These are phyloP conservation scores for Penicillium rolfsii DNA, from an alignment of 2,329 filamentous ascomycete species.

Conservation along the genomic window DNA sequence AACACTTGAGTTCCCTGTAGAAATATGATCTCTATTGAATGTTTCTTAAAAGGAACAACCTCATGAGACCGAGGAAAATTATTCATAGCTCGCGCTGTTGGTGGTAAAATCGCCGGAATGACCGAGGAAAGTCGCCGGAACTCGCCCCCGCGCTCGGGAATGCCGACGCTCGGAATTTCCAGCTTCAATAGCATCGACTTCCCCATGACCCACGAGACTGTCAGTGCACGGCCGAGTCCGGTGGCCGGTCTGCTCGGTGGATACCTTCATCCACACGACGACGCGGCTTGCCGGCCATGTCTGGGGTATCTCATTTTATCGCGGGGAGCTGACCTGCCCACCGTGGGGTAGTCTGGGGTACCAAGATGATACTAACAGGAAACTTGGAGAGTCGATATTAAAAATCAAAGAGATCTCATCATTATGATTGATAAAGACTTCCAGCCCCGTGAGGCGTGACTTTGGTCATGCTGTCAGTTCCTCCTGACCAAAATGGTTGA, in stretches of 20 bases:
- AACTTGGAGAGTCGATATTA: neutral
- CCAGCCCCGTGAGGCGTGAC: too few relatives aligned
- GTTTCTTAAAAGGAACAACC: neutral
- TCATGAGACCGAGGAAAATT: neutral
- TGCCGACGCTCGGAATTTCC: conserved; percentile 19
- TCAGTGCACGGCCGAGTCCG: neutral
- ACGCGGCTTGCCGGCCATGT: neutral
- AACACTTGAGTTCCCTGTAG: neutral
- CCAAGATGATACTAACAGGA: neutral
- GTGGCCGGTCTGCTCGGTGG: neutral
- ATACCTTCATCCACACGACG: neutral
- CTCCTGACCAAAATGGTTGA: neutral
- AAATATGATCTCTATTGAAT: neutral
- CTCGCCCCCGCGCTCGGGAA: conserved; percentile 11
- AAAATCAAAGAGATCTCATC: neutral
- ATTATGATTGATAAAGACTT: neutral
- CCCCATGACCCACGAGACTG: neutral
- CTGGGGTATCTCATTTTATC: conserved; percentile 9
- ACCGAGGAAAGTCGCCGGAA: neutral
- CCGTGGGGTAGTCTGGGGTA: conserved; percentile 13
- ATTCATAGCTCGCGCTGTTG: conserved; percentile 1
- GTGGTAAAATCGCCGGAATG: conserved; percentile 1
- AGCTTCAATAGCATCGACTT: neutral
- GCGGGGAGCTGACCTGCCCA: neutral
- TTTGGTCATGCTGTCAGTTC: neutral